phyloP scores from a whole-genome alignment of 805 yeast genomes.

The Metschnikowia amazonensis region DNA sequence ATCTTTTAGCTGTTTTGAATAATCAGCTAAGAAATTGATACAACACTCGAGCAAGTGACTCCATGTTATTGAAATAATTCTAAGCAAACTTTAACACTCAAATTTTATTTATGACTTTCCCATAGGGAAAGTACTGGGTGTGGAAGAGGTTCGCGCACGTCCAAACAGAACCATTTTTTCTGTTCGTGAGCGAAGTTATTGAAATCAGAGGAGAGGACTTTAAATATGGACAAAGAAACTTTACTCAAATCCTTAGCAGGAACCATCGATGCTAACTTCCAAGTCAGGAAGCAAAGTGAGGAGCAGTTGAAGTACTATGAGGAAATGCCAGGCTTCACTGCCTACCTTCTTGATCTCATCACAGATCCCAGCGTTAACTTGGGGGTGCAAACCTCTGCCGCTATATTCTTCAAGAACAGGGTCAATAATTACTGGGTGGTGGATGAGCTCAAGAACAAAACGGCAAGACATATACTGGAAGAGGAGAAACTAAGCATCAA shows the following conservation, averaged over 20 bases:
- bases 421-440: conserved; percentile 35
- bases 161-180: not conserved
- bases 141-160: conserved; percentile 3
- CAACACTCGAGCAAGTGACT: not conserved
- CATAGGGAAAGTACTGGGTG: not conserved
- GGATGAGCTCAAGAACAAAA: conserved; percentile 29
- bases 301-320: conserved; percentile 47
- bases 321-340: conserved; percentile 55
- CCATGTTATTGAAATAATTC: too few relatives aligned
- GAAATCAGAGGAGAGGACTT: conserved; percentile 1
- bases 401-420: conserved; percentile 43
- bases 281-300: conserved; percentile 52
- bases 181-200: not conserved
- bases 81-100: not conserved
- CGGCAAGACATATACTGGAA: conserved; percentile 24
- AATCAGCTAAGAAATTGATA: not conserved
- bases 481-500: conserved; percentile 36
- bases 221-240: conserved; percentile 45
- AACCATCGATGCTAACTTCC: conserved; percentile 50
- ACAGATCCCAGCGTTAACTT: conserved; percentile 43
- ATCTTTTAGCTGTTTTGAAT: not conserved
- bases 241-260: conserved; percentile 49
- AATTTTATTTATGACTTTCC: too few relatives aligned
- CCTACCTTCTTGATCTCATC: conserved; percentile 49
- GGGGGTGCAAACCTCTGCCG: conserved; percentile 41